These are phyloP conservation scores for Diaporthe caulivora DNA, from an alignment of 2,329 filamentous ascomycete species.

Conservation along the genomic window DNA sequence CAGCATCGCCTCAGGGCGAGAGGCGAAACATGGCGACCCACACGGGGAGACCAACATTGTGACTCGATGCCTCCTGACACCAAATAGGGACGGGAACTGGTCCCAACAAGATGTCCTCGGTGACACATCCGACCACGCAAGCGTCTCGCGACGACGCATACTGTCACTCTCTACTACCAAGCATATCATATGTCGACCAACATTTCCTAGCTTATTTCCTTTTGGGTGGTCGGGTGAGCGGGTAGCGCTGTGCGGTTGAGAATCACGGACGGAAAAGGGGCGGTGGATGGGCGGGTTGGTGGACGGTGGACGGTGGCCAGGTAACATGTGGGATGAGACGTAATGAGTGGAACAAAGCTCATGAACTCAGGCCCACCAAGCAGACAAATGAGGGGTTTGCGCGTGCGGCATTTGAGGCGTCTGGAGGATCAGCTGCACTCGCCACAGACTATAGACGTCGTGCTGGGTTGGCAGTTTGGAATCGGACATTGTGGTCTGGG, in stretches of 20 bases:
- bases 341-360: conserved; percentile 9
- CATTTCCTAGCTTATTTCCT: conserved; percentile 28
- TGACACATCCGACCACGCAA: conserved; percentile 29
- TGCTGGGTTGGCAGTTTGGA: conserved; percentile 32
- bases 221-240: conserved; percentile 8
- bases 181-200: conserved; percentile 32
- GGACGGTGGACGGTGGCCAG: not conserved
- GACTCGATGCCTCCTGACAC: conserved; percentile 12
- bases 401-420: conserved; percentile 28
- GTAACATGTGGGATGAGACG: conserved; percentile 17
- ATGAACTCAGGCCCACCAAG: conserved; percentile 12
- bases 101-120: not conserved
- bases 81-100: conserved; percentile 15
- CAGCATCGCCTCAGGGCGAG: not conserved
- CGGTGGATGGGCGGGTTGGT: not conserved
- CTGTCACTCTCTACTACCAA: conserved; percentile 31
- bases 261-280: conserved; percentile 9
- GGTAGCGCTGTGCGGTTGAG: conserved; percentile 15
- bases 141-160: conserved; percentile 39
- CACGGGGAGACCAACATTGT: not conserved
- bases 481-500: conserved; percentile 38
- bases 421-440: conserved; percentile 34
- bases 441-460: conserved; percentile 38
- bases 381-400: conserved; percentile 9
- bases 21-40: conserved; percentile 5